These are phyloP conservation scores for Fraxinus paxiana DNA, from an alignment of 305 asterid species.

Conservation along the genomic window DNA sequence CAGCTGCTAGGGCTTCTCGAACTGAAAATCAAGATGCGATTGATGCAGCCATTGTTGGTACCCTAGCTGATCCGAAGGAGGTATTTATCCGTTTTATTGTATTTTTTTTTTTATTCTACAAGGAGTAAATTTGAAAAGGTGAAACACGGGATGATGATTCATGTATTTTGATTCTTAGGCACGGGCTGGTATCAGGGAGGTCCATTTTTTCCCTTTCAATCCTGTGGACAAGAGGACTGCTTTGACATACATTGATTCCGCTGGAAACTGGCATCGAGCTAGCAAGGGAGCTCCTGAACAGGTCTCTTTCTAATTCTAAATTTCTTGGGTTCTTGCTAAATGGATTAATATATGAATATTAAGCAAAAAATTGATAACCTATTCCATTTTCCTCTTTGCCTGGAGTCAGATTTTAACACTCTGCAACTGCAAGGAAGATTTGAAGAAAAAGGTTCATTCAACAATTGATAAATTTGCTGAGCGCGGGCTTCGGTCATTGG, in stretches of 20 bases:
- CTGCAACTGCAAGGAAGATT: conserved; percentile 48
- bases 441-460: conserved; percentile 44
- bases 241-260: conserved; percentile 40
- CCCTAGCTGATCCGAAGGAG: conserved; percentile 65
- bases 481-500: conserved; percentile 55
- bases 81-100: conserved; percentile 17
- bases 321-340: conserved; percentile 1
- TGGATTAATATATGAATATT: not conserved
- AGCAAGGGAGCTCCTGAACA: conserved; percentile 62
- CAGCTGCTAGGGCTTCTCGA: conserved; percentile 60
- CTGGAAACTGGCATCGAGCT: conserved; percentile 46
- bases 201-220: conserved; percentile 51
- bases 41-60: conserved; percentile 61
- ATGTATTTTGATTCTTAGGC: conserved; percentile 13
- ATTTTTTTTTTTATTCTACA: not conserved
- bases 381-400: not conserved
- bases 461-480: conserved; percentile 49
- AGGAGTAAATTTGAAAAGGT: not conserved
- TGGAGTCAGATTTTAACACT: conserved; percentile 44
- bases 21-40: conserved; percentile 56
- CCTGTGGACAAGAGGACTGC: conserved; percentile 55
- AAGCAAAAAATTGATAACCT: not conserved
- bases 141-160: not conserved
- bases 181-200: conserved; percentile 50
- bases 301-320: conserved; percentile 22